phyloP scores from a whole-genome alignment of 202 grass and related monocot genomes.

The Dendrocalamus latiflorus region DNA sequence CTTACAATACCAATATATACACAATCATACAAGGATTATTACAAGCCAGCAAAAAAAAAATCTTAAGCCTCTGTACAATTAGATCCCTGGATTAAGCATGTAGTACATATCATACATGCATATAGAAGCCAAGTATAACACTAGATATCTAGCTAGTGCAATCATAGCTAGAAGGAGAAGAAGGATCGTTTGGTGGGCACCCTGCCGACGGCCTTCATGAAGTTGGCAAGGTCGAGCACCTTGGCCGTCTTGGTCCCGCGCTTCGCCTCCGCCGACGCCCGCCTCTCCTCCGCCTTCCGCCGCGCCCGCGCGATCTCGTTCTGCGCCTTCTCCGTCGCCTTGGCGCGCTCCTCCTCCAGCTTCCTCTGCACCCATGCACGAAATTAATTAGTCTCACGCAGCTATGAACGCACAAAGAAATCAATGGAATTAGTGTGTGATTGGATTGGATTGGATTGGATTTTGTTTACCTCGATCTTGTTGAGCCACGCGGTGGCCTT shows the following conservation, averaged over 20 bases:
- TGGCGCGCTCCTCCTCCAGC: slow-evolving; percentile 59
- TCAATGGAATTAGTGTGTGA: neutral
- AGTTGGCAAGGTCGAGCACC: slow-evolving; percentile 51
- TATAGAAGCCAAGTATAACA: too few species aligned
- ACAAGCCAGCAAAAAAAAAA: neutral
- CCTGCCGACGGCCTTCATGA: slow-evolving; percentile 68
- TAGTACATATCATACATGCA: neutral
- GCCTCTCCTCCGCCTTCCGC: slow-evolving; percentile 58
- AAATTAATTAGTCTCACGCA: too few species aligned
- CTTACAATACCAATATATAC: slow-evolving; percentile 4
- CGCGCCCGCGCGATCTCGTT: slow-evolving; percentile 54
- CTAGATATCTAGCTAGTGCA: neutral
- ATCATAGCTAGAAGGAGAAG: slow-evolving; percentile 35
- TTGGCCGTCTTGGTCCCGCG: slow-evolving; percentile 48
- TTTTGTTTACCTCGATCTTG: slow-evolving; percentile 53
- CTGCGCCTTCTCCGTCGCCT: slow-evolving; percentile 65
- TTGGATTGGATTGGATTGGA: neutral
- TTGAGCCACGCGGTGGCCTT: slow-evolving; percentile 38
- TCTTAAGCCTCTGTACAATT: neutral
- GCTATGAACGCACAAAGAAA: neutral
- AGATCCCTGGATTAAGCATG: neutral
- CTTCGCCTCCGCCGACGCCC: slow-evolving; percentile 58
- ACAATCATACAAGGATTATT: too few species aligned
- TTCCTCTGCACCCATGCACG: too few species aligned
- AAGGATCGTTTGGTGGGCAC: slow-evolving; percentile 61